These are phyloP conservation scores for Salix brachista DNA, from an alignment of 345 rosid species.

Conservation along the genomic window DNA sequence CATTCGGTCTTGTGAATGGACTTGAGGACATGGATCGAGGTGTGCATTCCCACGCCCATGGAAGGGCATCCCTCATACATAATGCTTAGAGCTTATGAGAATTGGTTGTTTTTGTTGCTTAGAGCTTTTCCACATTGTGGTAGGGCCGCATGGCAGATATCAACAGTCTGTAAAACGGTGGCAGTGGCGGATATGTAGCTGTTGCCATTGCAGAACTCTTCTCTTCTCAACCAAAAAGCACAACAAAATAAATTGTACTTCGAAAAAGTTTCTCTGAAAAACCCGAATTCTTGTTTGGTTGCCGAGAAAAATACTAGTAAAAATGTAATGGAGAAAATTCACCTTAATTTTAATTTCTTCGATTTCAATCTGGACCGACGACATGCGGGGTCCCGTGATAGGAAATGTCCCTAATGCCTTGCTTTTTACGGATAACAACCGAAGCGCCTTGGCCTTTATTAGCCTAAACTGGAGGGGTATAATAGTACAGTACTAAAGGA, in stretches of 20 bases:
- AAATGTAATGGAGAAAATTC: too few species aligned
- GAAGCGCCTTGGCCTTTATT: background rate
- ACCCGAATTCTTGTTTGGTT: background rate
- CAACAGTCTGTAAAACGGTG: slow-evolving; percentile 1
- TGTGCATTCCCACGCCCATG: too few species aligned
- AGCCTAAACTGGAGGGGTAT: background rate
- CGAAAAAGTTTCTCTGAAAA: background rate
- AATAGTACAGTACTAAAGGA: background rate
- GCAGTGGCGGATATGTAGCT: too few species aligned
- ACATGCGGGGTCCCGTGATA: background rate
- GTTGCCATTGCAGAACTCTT: background rate
- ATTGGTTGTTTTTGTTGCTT: too few species aligned
- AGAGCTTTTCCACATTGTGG: too few species aligned
- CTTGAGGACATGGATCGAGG: too few species aligned
- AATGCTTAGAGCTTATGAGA: too few species aligned
- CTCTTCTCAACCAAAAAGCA: background rate
- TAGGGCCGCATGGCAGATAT: too few species aligned
- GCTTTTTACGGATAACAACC: background rate
- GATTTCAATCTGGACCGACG: background rate
- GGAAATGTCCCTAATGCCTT: background rate
- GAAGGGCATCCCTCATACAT: too few species aligned
- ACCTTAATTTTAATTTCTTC: background rate
- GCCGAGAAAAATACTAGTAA: background rate
- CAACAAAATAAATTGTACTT: background rate
- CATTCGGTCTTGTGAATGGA: too few species aligned